Conservation (phyloP, 2,329 filamentous ascomycete genomes). For the Talaromyces sp. region DNA sequence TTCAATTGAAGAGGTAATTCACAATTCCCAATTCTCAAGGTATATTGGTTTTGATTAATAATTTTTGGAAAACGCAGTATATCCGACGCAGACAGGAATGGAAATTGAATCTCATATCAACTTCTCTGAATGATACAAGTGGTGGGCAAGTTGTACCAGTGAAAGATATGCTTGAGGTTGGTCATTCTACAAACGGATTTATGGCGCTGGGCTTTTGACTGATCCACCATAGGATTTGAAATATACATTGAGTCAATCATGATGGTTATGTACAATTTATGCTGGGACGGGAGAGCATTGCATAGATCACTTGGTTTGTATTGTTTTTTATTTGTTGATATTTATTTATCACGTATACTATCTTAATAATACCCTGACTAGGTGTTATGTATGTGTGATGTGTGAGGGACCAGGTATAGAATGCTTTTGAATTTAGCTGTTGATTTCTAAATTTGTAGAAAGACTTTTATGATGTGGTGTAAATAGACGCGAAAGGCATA, state of each 20-base stretch:
- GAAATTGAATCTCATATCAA: background rate
- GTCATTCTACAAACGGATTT: constrained; percentile 1
- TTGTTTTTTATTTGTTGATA: too few species aligned
- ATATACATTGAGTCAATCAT: background rate
- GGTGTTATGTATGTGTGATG: too few species aligned
- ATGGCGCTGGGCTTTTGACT: background rate
- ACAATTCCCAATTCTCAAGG: background rate
- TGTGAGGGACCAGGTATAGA: too few species aligned
- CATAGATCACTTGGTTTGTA: too few species aligned
- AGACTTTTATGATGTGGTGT: too few species aligned
- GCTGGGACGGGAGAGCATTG: too few species aligned
- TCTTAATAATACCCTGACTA: too few species aligned
- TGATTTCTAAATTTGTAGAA: too few species aligned
- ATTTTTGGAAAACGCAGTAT: background rate
- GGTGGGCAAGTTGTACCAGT: background rate
- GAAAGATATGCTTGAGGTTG: constrained; percentile 2
- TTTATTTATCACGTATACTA: too few species aligned
- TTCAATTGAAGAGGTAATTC: constrained; percentile 4
- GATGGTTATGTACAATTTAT: background rate
- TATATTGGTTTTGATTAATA: constrained; percentile 1
- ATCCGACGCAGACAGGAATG: background rate
- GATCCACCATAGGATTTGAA: background rate
- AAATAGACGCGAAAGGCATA: too few species aligned
- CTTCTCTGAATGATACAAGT: background rate
- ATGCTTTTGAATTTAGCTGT: too few species aligned